Conservation (phyloP, 2,329 filamentous ascomycete genomes). For the Leptographium flavum region DNA sequence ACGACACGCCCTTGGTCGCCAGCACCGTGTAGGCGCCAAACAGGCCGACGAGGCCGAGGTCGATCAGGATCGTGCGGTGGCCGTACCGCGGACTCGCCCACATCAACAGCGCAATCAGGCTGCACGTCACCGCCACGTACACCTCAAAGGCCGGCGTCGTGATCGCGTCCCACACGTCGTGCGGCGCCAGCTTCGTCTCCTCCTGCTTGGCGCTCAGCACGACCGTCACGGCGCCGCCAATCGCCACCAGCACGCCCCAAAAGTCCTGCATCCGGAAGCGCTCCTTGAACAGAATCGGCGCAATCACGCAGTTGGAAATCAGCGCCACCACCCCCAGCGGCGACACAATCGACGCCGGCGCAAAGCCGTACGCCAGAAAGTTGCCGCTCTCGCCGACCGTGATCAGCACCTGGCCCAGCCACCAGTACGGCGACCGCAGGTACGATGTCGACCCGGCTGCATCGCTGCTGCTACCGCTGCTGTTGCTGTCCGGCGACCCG, state of each 20-base stretch:
- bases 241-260: constrained; percentile 74
- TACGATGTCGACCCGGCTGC: constrained; percentile 42
- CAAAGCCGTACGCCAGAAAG: constrained; percentile 94
- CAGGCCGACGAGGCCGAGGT: constrained; percentile 81
- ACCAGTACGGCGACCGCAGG: constrained; percentile 88
- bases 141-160: constrained; percentile 80
- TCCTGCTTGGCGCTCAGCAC: constrained; percentile 81
- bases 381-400: constrained; percentile 88
- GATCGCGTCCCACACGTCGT: constrained; percentile 82
- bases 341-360: constrained; percentile 92
- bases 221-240: constrained; percentile 79
- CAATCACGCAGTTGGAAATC: constrained; percentile 93
- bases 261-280: constrained; percentile 73
- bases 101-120: constrained; percentile 63
- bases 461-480: not conserved
- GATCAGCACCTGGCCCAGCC: constrained; percentile 86
- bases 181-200: constrained; percentile 80
- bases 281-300: constrained; percentile 87
- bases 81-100: constrained; percentile 74
- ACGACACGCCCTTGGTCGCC: constrained; percentile 91
- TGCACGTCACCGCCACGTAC: constrained; percentile 65
- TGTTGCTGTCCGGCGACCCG: not conserved
- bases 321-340: constrained; percentile 93
- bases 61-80: constrained; percentile 75
- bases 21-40: constrained; percentile 96